A percentile compares a stretch with the other conserved stretches of the same genome.
phyloP scores from a whole-genome alignment of 768 basidiomycete species.

The Gymnopilus dilepis region DNA sequence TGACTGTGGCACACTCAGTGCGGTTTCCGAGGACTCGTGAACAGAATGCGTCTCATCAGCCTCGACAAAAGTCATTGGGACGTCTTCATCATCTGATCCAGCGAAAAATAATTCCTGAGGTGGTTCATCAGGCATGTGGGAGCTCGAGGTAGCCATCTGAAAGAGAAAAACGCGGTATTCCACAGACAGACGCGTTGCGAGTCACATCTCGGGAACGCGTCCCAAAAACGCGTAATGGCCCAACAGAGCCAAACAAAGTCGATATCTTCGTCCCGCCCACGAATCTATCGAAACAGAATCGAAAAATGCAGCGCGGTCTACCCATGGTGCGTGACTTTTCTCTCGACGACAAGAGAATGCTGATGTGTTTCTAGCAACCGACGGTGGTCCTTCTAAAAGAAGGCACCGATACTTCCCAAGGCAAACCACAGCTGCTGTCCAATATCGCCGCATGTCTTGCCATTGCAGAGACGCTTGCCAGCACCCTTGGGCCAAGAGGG shows the following conservation, averaged over 20 bases:
- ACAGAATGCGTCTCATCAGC: neutral
- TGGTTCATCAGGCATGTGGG: slow-evolving; percentile 32
- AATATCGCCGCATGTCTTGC: slow-evolving; percentile 98
- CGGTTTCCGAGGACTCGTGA: slow-evolving; percentile 20
- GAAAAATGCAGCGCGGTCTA: slow-evolving; percentile 83
- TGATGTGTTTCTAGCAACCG: slow-evolving; percentile 71
- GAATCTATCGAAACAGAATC: slow-evolving; percentile 9
- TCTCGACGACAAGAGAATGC: no score
- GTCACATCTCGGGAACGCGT: slow-evolving; percentile 35
- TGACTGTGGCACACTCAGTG: slow-evolving; percentile 25
- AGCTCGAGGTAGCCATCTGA: slow-evolving; percentile 32
- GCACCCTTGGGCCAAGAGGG: slow-evolving; percentile 95
- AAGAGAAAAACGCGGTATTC: slow-evolving; percentile 19
- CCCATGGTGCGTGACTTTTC: slow-evolving; percentile 61
- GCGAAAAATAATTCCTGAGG: slow-evolving; percentile 61
- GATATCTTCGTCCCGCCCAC: slow-evolving; percentile 30
- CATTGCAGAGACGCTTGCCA: slow-evolving; percentile 88
- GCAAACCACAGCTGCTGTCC: slow-evolving; percentile 88
- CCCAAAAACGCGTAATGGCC: slow-evolving; percentile 37
- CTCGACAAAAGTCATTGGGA: slow-evolving; percentile 8
- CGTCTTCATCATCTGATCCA: slow-evolving; percentile 55
- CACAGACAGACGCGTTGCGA: slow-evolving; percentile 23
- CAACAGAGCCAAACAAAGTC: slow-evolving; percentile 45
- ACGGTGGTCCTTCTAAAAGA: slow-evolving; percentile 96
- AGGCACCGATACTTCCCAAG: slow-evolving; percentile 96